These are phyloP conservation scores for Didymella keratinophila DNA, from an alignment of 2,329 filamentous ascomycete species.

Conservation along the genomic window DNA sequence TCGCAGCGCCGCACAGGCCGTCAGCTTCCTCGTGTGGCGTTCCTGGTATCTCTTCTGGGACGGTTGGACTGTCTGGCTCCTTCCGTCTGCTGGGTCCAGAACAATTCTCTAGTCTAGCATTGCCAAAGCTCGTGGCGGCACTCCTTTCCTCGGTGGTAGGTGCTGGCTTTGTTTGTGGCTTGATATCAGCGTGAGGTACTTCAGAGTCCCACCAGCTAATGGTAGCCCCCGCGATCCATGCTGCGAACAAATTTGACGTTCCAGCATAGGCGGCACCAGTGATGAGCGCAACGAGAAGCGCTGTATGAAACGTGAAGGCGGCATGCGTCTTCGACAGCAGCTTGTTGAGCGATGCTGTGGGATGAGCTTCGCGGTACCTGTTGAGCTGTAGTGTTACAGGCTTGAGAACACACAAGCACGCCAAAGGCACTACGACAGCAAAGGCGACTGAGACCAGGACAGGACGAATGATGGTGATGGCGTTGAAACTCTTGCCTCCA, in stretches of 20 bases:
- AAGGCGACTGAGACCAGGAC: constrained; percentile 64
- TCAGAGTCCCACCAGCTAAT: constrained; percentile 67
- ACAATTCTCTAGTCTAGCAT: neutral
- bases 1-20: constrained; percentile 30
- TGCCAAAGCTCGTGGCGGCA: no score
- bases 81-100: neutral
- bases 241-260: constrained; percentile 68
- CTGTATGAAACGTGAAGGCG: constrained; percentile 58
- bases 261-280: constrained; percentile 65
- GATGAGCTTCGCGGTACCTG: constrained; percentile 33
- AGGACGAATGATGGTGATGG: constrained; percentile 58
- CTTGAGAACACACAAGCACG: constrained; percentile 56
- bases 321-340: constrained; percentile 45
- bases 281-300: constrained; percentile 60
- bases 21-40: neutral
- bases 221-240: constrained; percentile 65
- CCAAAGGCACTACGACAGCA: constrained; percentile 57
- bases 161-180: neutral
- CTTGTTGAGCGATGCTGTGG: constrained; percentile 27
- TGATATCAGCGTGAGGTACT: constrained; percentile 34
- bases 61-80: neutral
- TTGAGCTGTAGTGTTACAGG: constrained; percentile 54
- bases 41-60: neutral
- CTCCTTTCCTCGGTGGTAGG: constrained; percentile 1
- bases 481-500: constrained; percentile 53